Conservation (phyloP, 805 yeast species). For the Lachancea sp. region DNA sequence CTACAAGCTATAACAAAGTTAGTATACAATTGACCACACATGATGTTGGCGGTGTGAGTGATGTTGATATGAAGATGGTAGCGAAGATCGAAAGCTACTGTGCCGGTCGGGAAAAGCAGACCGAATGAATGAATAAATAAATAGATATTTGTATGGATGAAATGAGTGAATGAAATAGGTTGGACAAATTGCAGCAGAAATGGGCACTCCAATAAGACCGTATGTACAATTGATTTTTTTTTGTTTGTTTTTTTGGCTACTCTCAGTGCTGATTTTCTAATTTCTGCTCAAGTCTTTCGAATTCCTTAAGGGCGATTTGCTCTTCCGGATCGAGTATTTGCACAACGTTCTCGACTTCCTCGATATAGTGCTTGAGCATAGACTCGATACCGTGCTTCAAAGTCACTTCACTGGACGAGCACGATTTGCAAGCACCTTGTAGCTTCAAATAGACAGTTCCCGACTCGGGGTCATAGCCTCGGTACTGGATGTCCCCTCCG, state of each 20-base stretch:
- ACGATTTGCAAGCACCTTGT: conserved; percentile 94
- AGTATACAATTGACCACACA: conserved; percentile 55
- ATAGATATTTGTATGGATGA: not conserved
- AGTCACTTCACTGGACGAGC: conserved; percentile 87
- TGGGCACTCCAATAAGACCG: no score
- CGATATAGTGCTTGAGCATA: conserved; percentile 96
- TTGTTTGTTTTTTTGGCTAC: not conserved
- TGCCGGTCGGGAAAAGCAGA: conserved; percentile 4
- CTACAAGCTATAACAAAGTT: conserved; percentile 56
- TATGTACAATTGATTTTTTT: no score
- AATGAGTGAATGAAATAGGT: not conserved
- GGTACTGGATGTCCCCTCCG: conserved; percentile 92
- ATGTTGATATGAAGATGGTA: conserved; percentile 55
- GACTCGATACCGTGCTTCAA: conserved; percentile 92
- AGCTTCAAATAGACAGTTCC: conserved; percentile 85
- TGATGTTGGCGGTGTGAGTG: conserved; percentile 49
- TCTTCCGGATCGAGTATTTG: conserved; percentile 82
- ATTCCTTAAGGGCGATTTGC: conserved; percentile 68
- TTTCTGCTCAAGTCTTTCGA: conserved; percentile 71
- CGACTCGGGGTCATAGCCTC: conserved; percentile 75
- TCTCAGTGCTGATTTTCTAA: conserved; percentile 29
- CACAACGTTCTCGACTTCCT: conserved; percentile 83
- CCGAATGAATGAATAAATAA: not conserved
- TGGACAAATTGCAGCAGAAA: no score
- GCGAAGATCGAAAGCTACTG: conserved; percentile 36